These are phyloP conservation scores for Thalassia testudinum DNA, from an alignment of 116 monocot genomes.

Conservation along the genomic window DNA sequence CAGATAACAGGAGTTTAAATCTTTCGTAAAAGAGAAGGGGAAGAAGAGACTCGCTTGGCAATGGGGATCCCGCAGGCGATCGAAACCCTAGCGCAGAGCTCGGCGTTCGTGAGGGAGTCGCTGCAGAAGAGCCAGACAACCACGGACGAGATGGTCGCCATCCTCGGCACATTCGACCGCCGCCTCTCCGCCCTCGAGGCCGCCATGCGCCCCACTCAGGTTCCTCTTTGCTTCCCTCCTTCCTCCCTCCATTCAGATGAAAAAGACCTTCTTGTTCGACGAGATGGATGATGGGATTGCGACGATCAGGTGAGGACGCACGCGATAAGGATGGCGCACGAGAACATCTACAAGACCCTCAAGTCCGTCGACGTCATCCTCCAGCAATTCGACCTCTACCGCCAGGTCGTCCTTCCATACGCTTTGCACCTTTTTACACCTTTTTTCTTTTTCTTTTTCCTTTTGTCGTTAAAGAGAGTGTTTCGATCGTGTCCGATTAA, in stretches of 20 bases:
- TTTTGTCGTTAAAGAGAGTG: too few species aligned
- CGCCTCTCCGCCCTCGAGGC: constrained; percentile 84
- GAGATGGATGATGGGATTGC: too few species aligned
- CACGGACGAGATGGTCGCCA: constrained; percentile 66
- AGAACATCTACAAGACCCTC: constrained; percentile 79
- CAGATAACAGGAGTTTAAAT: too few species aligned
- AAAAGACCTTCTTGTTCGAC: too few species aligned
- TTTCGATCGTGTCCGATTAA: too few species aligned
- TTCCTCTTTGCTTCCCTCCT: neutral
- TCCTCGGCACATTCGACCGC: constrained; percentile 90
- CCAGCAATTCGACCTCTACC: constrained; percentile 50
- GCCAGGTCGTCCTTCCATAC: constrained; percentile 27
- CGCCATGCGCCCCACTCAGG: constrained; percentile 94
- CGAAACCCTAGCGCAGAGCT: constrained; percentile 31
- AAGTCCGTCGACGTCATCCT: constrained; percentile 74
- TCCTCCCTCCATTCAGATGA: neutral
- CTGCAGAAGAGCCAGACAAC: constrained; percentile 57
- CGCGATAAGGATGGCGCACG: constrained; percentile 60
- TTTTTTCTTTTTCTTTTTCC: too few species aligned
- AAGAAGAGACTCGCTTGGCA: too few species aligned
- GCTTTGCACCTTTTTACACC: too few species aligned
- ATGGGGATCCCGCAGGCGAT: too few species aligned
- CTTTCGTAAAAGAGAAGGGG: too few species aligned
- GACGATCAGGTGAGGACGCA: constrained; percentile 52
- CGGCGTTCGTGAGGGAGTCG: constrained; percentile 57